Base-by-base conservation (phyloP, 2,329 filamentous ascomycete species). In the Fusarium acutatum region DNA sequence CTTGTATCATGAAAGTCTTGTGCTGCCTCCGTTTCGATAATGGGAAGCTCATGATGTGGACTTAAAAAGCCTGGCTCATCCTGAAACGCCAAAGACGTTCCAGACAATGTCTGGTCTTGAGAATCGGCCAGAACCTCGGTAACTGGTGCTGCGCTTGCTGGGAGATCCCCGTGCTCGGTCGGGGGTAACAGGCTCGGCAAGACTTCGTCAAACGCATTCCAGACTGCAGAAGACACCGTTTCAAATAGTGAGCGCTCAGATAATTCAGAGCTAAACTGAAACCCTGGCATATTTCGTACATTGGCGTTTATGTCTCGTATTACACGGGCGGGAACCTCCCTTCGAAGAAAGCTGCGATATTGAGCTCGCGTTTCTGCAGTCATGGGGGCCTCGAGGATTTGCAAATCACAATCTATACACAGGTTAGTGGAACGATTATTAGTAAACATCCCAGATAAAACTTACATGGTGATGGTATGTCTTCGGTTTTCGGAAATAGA, bases 401-500 rank as follows among this genome's bases (percentile, higher is more conserved):
- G 49, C 4, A 58, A 7, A 13, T 68, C 60, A 10, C 60, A 63
- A 17, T 73, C 70, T 74, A 6, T 7, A 7, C 1, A 11, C 3
- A 2, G 13, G 28, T 68, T 10, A 67, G 28, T 22, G 32, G 3
- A 22, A 47, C 14, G 7, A 10, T 9, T 35, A 4, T 1, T 20
- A 9, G 14, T 22, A 12, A 13, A 11, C 11, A 3, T 18, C 4
- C 1, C 4, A 17, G 14, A 3, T 15, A 30, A 11, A 15, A 40
- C 67, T 65, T 60, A 74, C 71, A 71, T 4, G 71, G 70, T 13
- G 59, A 71, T 1, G 71, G 71, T 17, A 74, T 64, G 6, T 44
- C 28, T 13, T 54, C 20, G 1, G 34, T 44, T 3, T 49, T 37
- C 2, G 71, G 70, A 26, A 74, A 74, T 2, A 74, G 34, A 30